Base-by-base conservation (phyloP, 345 rosid genomes). In the Excoecaria agallocha region DNA sequence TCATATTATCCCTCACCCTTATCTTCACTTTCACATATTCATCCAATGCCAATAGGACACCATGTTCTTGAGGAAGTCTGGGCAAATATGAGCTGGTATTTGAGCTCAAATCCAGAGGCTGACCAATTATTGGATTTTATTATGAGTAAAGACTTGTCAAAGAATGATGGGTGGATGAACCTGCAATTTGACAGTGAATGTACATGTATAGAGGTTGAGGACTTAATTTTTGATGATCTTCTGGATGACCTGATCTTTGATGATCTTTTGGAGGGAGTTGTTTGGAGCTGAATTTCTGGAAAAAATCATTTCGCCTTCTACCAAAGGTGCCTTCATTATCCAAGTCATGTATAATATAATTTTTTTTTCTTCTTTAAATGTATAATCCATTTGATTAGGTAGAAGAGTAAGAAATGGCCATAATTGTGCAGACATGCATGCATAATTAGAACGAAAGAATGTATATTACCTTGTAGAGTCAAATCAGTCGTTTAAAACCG, bases 91-190 rank as follows among this genome's bases (percentile, higher is more conserved):
- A 87, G 81, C 72, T 67, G 87, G 84, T 87, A 86, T 85, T 71
- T 86, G 84, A 74, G 82, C 41, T 74, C 78, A 35, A 73, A 62
- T 77, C 78, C 87, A 24, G 77, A 43, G 12, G 58, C 66, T 0
- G 86, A 85, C 15, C 84, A 77, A 3, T 81, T 85, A 8, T 35
- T 84, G 82, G 91, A 92, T 76, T 73, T 82, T 65, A 64, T 83
- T 19, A 79, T 84, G 37, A 69, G 78, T 60, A 83, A 79, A 73
- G 97, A 94, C 77, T 81, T 89, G 48, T 71, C 80, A 3, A 89
- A 76, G 79, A 68, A 52, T 13, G 87, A 87, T 50, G 89, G 89
- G 24, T 92, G 98, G 98, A 87, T 92, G 98, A 89, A 87, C 77
- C 80, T 92, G 41, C 94, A 90, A 77, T 89, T 86, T 56, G 93